Base-by-base conservation (phyloP, 2,329 filamentous ascomycete species). In the Ascochyta rabiei region DNA sequence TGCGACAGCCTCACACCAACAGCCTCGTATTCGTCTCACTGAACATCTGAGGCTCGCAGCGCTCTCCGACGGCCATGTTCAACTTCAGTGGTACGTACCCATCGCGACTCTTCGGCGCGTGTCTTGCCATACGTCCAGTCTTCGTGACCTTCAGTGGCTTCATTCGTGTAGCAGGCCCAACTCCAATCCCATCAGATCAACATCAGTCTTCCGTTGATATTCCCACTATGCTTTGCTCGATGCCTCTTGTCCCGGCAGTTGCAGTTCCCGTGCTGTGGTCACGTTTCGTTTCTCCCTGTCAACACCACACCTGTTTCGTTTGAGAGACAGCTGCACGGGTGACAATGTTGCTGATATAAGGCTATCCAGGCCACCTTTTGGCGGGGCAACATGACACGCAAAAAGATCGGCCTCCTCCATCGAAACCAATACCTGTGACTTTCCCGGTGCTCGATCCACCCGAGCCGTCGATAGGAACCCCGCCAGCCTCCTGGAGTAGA, bases 401-500 rank as follows among this genome's bases (percentile, higher is more conserved):
- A 53, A 71, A 75, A 59, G 71, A 74, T 50, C 78, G 82, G 56
- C 64, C 71, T 38, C 80, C 82, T 34, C 83, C 83, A 40, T 68
- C 80, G 30, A 70, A 69, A 53, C 78, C 82, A 30, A 81, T 78
- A 23, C 77, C 78, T 18, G 74, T 84, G 41, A 81, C 81, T 48
- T 84, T 85, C 61, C 83, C 83, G 28, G 66, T 67, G 48, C 79
- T 81, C 57, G 62, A 69, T 24, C 76, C 79, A 30, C 74, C 76
- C 23, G 44, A 61, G 26, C 68, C 71, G 15, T 71, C 64, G 38
- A 48, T 43, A 48, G 41, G 57, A 41, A 56, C 51, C 37, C 58
- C 68, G 63, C 61, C 68, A 31, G 55, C 64, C 8, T 49, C 73
- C 55, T 76, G 76, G 65, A 68, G 68, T 10, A 63, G 72, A 38